These are phyloP conservation scores for Cubamyces sp. DNA, from an alignment of 768 basidiomycete species.

Conservation along the genomic window DNA sequence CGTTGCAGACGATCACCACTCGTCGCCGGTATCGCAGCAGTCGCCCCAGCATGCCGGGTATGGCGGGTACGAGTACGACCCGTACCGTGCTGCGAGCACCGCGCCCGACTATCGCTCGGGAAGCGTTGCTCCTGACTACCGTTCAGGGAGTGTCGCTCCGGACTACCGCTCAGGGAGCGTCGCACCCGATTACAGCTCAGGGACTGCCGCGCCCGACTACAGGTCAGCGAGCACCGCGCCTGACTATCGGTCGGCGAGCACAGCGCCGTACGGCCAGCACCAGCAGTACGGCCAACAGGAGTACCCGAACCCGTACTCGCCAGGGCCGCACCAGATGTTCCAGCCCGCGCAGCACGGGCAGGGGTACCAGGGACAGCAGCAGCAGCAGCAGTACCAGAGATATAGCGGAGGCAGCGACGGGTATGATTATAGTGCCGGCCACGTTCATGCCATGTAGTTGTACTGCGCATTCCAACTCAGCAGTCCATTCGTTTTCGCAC, in stretches of 20 bases:
- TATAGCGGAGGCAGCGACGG: constrained; percentile 21
- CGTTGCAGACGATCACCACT: constrained; percentile 28
- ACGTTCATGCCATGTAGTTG: constrained; percentile 34
- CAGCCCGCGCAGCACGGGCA: constrained; percentile 15
- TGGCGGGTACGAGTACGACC: constrained; percentile 24
- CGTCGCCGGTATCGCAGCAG: not conserved
- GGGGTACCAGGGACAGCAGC: not conserved
- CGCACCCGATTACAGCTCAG: constrained; percentile 19
- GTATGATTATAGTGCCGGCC: constrained; percentile 31
- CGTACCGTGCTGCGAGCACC: constrained; percentile 17
- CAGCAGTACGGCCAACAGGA: constrained; percentile 16
- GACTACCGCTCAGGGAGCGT: constrained; percentile 17
- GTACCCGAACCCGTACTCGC: constrained; percentile 23
- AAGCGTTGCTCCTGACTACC: constrained; percentile 17
- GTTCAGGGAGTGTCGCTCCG: constrained; percentile 14
- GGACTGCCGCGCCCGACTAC: constrained; percentile 19
- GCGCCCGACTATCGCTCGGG: constrained; percentile 24
- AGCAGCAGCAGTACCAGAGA: constrained; percentile 24
- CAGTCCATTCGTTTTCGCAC: constrained; percentile 5
- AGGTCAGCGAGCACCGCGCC: constrained; percentile 9
- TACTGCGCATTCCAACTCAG: not conserved
- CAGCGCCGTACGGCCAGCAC: constrained; percentile 13
- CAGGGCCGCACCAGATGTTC: constrained; percentile 18
- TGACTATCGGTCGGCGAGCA: constrained; percentile 13
- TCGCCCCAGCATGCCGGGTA: constrained; percentile 18